Conservation (phyloP, 78 protist genomes). For the Mantamonas sphyraenae region DNA sequence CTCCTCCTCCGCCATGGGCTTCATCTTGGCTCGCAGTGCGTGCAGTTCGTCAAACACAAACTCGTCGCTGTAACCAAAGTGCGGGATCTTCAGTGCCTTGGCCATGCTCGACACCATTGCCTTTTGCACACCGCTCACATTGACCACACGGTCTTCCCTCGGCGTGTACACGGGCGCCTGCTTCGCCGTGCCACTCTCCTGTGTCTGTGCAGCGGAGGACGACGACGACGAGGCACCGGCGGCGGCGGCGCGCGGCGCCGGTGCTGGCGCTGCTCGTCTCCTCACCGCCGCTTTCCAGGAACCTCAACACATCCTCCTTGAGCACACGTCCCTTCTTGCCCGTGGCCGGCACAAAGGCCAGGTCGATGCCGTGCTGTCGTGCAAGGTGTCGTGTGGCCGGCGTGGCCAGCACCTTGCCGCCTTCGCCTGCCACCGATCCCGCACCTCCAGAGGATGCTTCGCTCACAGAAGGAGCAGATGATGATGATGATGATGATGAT, state of each 20-base stretch:
- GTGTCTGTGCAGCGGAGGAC: neutral
- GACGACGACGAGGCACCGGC: neutral
- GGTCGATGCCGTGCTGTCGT: constrained; percentile 44
- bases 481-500: constrained; percentile 18
- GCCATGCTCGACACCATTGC: constrained; percentile 78
- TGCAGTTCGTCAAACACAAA: constrained; percentile 29
- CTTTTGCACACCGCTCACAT: constrained; percentile 23
- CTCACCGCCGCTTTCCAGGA: no score
- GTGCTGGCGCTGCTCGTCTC: constrained; percentile 15
- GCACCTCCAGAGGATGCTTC: neutral
- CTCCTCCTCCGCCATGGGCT: constrained; percentile 42
- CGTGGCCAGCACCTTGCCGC: constrained; percentile 55
- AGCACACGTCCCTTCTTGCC: constrained; percentile 79
- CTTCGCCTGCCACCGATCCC: neutral
- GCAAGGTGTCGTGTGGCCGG: constrained; percentile 82
- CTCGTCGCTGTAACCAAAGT: constrained; percentile 74
- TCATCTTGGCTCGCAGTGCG: constrained; percentile 1
- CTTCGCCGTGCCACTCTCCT: constrained; percentile 19
- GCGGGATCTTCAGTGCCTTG: constrained; percentile 60
- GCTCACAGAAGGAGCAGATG: neutral
- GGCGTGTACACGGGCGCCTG: constrained; percentile 14
- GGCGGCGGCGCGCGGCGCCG: constrained; percentile 21
- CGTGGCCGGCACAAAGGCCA: constrained; percentile 22
- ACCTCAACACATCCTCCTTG: constrained; percentile 62
- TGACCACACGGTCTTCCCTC: constrained; percentile 1